Percentiles rank a stretch among this genome's conserved stretches.
These are phyloP conservation scores for Apostasia shenzhenica DNA, from an alignment of 106 monocot species.

Conservation along the genomic window DNA sequence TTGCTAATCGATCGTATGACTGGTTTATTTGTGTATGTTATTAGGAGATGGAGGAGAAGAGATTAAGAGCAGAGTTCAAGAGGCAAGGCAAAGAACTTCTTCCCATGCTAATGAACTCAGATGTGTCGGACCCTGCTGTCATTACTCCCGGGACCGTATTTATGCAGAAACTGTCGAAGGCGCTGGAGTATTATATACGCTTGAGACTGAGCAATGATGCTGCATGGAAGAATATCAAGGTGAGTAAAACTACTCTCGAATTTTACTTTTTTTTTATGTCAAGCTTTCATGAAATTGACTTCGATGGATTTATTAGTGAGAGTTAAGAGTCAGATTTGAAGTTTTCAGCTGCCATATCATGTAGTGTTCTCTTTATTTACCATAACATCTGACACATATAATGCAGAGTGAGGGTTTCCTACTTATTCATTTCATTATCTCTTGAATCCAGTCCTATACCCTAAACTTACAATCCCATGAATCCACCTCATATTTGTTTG, in stretches of 20 bases:
- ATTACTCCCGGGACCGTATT: constrained; percentile 65
- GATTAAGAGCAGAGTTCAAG: constrained; percentile 16
- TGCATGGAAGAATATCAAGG: constrained; percentile 41
- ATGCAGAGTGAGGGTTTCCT: too few relatives aligned
- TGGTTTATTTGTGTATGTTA: background rate
- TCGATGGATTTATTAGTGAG: too few relatives aligned
- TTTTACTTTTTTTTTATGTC: too few relatives aligned
- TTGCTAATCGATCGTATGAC: background rate
- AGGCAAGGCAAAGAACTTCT: constrained; percentile 7
- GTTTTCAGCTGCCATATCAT: too few relatives aligned
- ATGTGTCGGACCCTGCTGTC: constrained; percentile 36
- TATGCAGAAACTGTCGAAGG: constrained; percentile 39
- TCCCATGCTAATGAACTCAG: background rate
- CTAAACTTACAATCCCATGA: too few relatives aligned
- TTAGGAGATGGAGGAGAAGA: constrained; percentile 37
- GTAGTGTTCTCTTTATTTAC: too few relatives aligned
- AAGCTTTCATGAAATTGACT: too few relatives aligned
- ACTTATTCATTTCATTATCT: too few relatives aligned
- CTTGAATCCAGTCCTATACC: too few relatives aligned
- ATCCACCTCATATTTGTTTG: too few relatives aligned
- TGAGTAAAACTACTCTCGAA: constrained; percentile 1
- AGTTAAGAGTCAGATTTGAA: too few relatives aligned
- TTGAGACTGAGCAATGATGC: constrained; percentile 39
- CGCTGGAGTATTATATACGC: constrained; percentile 43
- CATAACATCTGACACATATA: too few relatives aligned